Evolutionary conservation across 345 rosid genomes (phyloP).

Genomic region (Ailanthus altissimus): DNA sequence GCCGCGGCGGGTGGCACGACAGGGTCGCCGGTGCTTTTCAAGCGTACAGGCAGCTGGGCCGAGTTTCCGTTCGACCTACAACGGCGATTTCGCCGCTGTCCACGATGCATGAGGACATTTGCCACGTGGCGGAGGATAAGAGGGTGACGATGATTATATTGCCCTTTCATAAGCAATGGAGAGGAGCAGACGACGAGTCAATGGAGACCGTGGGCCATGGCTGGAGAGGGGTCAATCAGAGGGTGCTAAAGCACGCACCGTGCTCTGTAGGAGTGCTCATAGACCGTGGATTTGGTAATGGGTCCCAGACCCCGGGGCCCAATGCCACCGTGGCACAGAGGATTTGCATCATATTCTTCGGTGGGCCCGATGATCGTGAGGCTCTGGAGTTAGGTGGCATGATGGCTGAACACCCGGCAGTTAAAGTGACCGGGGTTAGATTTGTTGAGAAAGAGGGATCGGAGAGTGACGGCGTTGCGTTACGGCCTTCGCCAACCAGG

Average conservation of each 20-base stretch:
- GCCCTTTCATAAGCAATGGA: constrained; percentile 80
- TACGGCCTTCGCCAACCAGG: constrained; percentile 45
- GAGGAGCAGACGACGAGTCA: constrained; percentile 40
- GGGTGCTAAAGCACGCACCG: constrained; percentile 65
- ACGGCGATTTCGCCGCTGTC: constrained; percentile 60
- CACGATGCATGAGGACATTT: constrained; percentile 82
- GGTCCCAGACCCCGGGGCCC: constrained; percentile 27
- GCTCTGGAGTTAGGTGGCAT: constrained; percentile 70
- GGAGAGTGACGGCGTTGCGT: constrained; percentile 31
- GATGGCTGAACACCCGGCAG: constrained; percentile 74
- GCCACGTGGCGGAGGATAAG: constrained; percentile 72
- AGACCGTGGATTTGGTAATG: constrained; percentile 76
- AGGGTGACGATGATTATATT: constrained; percentile 60
- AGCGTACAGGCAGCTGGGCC: constrained; percentile 72
- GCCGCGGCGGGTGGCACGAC: constrained; percentile 59
- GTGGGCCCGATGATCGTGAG: constrained; percentile 85
- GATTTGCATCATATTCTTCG: constrained; percentile 67
- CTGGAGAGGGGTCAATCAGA: constrained; percentile 77
- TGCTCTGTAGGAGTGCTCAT: constrained; percentile 80
- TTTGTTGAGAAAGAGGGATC: constrained; percentile 42
- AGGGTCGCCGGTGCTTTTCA: constrained; percentile 57
- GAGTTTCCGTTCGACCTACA: constrained; percentile 60
- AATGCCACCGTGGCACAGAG: constrained; percentile 32
- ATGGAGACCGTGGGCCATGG: constrained; percentile 67
- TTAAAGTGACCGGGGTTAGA: constrained; percentile 51